A percentile compares a stretch with the other conserved stretches of the same genome.
phyloP scores from a whole-genome alignment of 192 early-diverging fungal genomes.

The Backusella luteola region DNA sequence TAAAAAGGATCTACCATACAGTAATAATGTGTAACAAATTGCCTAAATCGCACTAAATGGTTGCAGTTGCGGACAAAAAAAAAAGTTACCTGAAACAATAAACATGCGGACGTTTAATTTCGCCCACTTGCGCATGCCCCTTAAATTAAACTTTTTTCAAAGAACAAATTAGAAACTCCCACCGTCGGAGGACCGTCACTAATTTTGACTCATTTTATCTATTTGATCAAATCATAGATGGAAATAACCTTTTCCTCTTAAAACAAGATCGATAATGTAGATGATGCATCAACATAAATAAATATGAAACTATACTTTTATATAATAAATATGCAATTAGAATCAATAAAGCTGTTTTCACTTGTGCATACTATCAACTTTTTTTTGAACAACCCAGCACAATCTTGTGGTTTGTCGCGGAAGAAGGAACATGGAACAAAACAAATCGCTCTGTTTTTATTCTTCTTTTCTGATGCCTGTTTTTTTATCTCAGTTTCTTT shows the following conservation, averaged over 20 bases:
- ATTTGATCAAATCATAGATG: background rate
- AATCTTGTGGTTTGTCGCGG: background rate
- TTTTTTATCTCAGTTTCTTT: background rate
- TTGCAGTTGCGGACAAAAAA: background rate
- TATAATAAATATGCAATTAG: background rate
- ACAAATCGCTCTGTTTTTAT: background rate
- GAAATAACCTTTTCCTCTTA: background rate
- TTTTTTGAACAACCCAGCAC: background rate
- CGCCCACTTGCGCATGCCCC: background rate
- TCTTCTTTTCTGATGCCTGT: too few relatives aligned
- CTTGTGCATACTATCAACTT: background rate
- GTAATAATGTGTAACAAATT: background rate
- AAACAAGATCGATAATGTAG: background rate
- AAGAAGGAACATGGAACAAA: background rate
- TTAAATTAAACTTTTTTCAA: background rate
- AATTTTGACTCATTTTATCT: background rate
- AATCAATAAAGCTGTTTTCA: background rate
- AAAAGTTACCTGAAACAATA: background rate
- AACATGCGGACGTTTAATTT: background rate
- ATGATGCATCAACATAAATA: background rate
- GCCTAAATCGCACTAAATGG: too few relatives aligned
- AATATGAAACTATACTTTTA: background rate
- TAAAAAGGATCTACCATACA: background rate
- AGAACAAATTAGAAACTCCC: conserved; percentile 3
- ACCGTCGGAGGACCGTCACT: background rate